Conservation (phyloP, 2,329 filamentous ascomycete species). For the Fusarium verticillioides region DNA sequence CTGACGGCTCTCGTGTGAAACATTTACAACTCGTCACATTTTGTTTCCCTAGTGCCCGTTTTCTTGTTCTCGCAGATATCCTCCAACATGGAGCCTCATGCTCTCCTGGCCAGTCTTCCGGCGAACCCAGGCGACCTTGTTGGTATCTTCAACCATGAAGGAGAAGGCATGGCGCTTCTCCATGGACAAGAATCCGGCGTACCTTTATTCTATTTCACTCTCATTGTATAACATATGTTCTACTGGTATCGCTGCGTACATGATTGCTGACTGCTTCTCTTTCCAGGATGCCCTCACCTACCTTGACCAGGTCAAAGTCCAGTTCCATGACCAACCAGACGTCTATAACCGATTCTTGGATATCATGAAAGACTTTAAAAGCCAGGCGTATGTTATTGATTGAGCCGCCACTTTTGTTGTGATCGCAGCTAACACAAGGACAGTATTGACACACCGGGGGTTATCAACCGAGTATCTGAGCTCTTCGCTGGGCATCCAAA, state of each 20-base stretch:
- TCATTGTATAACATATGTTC: slow-evolving; percentile 39
- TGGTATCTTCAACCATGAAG: slow-evolving; percentile 36
- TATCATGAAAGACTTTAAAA: slow-evolving; percentile 99
- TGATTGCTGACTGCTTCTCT: slow-evolving; percentile 22
- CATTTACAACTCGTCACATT: neutral
- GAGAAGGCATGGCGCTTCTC: slow-evolving; percentile 36
- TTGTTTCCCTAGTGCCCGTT: neutral
- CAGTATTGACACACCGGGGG: slow-evolving; percentile 94
- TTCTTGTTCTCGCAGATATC: slow-evolving; percentile 4
- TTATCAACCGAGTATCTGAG: slow-evolving; percentile 95
- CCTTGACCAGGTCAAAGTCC: slow-evolving; percentile 97
- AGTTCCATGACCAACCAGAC: slow-evolving; percentile 95
- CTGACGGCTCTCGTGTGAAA: neutral
- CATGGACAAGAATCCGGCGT: slow-evolving; percentile 32
- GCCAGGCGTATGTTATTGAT: slow-evolving; percentile 77
- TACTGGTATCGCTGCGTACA: neutral
- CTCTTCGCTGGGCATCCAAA: slow-evolving; percentile 96
- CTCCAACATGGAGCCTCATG: slow-evolving; percentile 17
- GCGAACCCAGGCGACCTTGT: slow-evolving; percentile 34
- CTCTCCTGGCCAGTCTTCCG: slow-evolving; percentile 9
- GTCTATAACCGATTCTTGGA: slow-evolving; percentile 97
- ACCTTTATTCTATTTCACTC: slow-evolving; percentile 39
- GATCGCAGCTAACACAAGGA: slow-evolving; percentile 43
- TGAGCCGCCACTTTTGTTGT: neutral
- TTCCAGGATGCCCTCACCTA: slow-evolving; percentile 83